Percentiles rank a stretch among this genome's conserved stretches.
Conservation (phyloP, 805 yeast species). For the Suhomyces sp. region DNA sequence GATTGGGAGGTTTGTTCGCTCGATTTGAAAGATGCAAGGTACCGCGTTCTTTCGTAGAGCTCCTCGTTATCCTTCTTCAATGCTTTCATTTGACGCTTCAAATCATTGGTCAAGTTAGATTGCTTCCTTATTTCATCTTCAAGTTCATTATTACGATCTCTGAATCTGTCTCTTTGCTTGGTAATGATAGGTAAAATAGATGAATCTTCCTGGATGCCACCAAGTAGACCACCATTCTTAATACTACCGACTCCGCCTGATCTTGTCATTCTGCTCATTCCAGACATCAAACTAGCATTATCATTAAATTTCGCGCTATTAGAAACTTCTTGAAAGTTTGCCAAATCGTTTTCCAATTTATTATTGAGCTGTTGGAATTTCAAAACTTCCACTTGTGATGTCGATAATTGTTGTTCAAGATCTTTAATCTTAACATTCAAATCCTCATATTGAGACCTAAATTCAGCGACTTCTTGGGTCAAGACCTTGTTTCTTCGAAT, state of each 20-base stretch:
- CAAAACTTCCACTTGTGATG: conserved; percentile 37
- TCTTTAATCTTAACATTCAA: conserved; percentile 38
- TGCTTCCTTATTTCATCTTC: conserved; percentile 76
- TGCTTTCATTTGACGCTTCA: conserved; percentile 61
- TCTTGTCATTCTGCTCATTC: conserved; percentile 39
- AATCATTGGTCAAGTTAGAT: conserved; percentile 50
- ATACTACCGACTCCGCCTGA: conserved; percentile 27
- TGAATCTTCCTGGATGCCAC: conserved; percentile 32
- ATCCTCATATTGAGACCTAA: conserved; percentile 58
- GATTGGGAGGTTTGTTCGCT: conserved; percentile 13
- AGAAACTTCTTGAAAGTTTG: conserved; percentile 48
- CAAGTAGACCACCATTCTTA: conserved; percentile 30
- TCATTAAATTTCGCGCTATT: conserved; percentile 51
- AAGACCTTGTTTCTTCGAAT: conserved; percentile 70
- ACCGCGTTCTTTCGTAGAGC: conserved; percentile 75
- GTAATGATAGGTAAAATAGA: conserved; percentile 82
- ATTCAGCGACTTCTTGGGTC: conserved; percentile 64
- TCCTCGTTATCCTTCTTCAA: conserved; percentile 75
- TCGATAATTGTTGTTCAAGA: conserved; percentile 39
- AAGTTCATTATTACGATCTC: conserved; percentile 75
- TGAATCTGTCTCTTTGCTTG: conserved; percentile 92
- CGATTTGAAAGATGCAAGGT: conserved; percentile 52
- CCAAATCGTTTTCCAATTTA: conserved; percentile 73
- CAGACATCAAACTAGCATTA: conserved; percentile 67
- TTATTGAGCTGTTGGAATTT: conserved; percentile 48